Conservation (phyloP, 106 monocot species). For the Amphibolis antarctica region DNA sequence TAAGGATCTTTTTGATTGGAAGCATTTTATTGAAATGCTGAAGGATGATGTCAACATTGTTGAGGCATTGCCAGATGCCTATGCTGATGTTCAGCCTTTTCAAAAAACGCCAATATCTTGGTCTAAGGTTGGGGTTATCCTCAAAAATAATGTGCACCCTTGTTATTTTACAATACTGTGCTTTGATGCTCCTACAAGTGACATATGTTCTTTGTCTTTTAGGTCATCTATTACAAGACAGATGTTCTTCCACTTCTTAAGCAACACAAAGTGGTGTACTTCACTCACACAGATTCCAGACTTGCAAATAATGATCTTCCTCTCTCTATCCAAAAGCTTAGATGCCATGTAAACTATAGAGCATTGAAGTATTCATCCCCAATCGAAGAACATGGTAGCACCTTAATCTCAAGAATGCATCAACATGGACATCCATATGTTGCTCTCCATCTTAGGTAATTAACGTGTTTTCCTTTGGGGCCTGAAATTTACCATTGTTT, state of each 20-base stretch:
- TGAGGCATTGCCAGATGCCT: slow-evolving; percentile 48
- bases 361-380: slow-evolving; percentile 67
- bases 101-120: slow-evolving; percentile 82
- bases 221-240: slow-evolving; percentile 78
- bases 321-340: slow-evolving; percentile 71
- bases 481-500: neutral
- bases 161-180: neutral
- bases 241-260: slow-evolving; percentile 75
- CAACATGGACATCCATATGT: slow-evolving; percentile 65
- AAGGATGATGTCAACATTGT: slow-evolving; percentile 76
- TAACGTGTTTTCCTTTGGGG: neutral
- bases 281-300: slow-evolving; percentile 90
- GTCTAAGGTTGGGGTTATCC: slow-evolving; percentile 58
- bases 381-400: slow-evolving; percentile 61
- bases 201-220: neutral
- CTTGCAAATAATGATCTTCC: slow-evolving; percentile 93
- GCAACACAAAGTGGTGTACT: slow-evolving; percentile 78
- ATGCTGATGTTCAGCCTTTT: slow-evolving; percentile 43
- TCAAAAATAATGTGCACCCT: neutral
- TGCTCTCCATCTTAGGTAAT: slow-evolving; percentile 87
- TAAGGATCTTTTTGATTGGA: slow-evolving; percentile 99
- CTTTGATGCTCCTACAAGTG: neutral
- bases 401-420: slow-evolving; percentile 65
- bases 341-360: slow-evolving; percentile 80
- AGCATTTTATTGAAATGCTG: slow-evolving; percentile 75